Percentiles rank a stretch among this genome's conserved stretches.
Evolutionary conservation across 2,329 filamentous ascomycete genomes (phyloP).

Genomic region (Fusarium torreyae): DNA sequence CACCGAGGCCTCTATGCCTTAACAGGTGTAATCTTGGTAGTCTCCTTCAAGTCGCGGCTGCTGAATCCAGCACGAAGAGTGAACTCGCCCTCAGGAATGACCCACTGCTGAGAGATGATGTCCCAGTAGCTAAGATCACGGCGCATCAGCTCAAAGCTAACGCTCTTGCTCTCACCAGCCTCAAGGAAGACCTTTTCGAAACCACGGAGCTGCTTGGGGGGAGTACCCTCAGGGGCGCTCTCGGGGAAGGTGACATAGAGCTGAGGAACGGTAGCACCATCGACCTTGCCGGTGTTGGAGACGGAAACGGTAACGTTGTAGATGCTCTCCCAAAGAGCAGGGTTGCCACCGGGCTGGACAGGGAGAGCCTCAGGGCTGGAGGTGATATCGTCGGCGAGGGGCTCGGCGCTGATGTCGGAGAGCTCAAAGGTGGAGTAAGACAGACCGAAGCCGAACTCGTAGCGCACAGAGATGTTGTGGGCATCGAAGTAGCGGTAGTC

Average conservation of each 20-base stretch:
- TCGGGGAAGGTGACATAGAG: conserved; percentile 66
- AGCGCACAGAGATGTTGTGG: conserved; percentile 70
- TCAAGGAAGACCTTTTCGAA: conserved; percentile 66
- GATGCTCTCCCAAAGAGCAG: conserved; percentile 68
- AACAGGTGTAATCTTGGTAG: conserved; percentile 43
- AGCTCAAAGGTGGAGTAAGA: conserved; percentile 76
- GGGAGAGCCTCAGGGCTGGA: conserved; percentile 48
- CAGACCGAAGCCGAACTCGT: conserved; percentile 78
- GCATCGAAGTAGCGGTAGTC: conserved; percentile 78
- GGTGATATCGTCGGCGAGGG: conserved; percentile 45
- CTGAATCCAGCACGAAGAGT: conserved; percentile 49
- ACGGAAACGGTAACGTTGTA: conserved; percentile 63
- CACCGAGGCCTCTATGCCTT: conserved; percentile 37
- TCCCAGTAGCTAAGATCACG: conserved; percentile 67
- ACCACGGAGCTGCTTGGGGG: conserved; percentile 64
- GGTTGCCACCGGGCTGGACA: conserved; percentile 67
- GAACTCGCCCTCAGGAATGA: conserved; percentile 49
- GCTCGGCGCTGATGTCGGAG: conserved; percentile 52
- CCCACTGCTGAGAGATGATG: conserved; percentile 59
- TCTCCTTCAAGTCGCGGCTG: conserved; percentile 48
- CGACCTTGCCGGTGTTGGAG: conserved; percentile 65
- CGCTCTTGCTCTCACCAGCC: conserved; percentile 57
- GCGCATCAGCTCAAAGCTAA: conserved; percentile 63
- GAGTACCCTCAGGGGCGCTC: conserved; percentile 59
- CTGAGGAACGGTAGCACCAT: conserved; percentile 67